A percentile compares a stretch with the other conserved stretches of the same genome.
phyloP scores from a whole-genome alignment of 352 stramenopile species.

The Phytophthora tubulina region DNA sequence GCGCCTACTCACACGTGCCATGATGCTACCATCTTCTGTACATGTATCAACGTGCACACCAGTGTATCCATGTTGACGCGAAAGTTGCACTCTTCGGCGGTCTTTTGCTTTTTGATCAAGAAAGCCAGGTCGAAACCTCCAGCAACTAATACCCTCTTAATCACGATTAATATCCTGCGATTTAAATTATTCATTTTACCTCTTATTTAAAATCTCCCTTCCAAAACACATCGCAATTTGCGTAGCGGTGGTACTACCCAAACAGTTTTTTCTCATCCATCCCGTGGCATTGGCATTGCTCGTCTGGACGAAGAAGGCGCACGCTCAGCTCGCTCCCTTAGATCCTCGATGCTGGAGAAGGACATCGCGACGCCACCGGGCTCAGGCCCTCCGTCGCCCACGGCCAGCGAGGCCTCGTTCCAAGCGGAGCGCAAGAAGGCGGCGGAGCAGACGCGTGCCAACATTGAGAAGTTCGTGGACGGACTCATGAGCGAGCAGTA shows the following conservation, averaged over 20 bases:
- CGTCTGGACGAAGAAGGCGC: slow-evolving; percentile 1
- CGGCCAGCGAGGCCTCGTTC: slow-evolving; percentile 39
- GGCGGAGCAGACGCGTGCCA: slow-evolving; percentile 65
- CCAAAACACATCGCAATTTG: not conserved
- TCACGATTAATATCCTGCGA: not conserved
- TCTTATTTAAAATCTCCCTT: not conserved
- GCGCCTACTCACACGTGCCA: not conserved
- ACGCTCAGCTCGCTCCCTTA: not conserved
- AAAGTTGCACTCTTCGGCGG: slow-evolving; percentile 1
- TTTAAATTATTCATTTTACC: not conserved
- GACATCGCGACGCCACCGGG: slow-evolving; percentile 35
- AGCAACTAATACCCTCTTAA: not conserved
- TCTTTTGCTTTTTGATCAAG: not conserved
- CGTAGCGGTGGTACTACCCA: slow-evolving; percentile 17
- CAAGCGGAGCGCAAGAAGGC: slow-evolving; percentile 61
- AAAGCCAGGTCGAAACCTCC: slow-evolving; percentile 12
- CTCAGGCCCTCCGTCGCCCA: slow-evolving; percentile 39
- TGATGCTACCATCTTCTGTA: not conserved
- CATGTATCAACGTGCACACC: too few relatives aligned
- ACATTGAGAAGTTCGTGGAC: slow-evolving; percentile 88
- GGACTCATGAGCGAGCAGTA: slow-evolving; percentile 77
- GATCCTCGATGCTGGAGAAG: slow-evolving; percentile 45
- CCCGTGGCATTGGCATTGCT: slow-evolving; percentile 9
- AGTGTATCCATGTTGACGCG: not conserved
- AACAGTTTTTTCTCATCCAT: slow-evolving; percentile 20